Conservation (phyloP, 768 basidiomycete genomes). For the Russula vinacea region DNA sequence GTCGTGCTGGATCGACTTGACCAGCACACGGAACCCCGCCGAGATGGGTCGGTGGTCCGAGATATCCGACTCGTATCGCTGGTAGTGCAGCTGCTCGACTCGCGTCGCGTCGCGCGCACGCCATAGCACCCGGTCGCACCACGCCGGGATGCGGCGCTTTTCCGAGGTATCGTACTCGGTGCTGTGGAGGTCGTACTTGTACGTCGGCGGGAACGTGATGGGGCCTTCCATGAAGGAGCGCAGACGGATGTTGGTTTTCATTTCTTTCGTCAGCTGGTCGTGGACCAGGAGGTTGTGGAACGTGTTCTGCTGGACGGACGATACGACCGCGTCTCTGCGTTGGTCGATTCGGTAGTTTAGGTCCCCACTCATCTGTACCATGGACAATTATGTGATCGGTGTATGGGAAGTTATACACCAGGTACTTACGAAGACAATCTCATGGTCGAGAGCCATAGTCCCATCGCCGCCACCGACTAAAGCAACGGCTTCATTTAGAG, state of each 20-base stretch:
- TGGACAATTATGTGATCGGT: background rate
- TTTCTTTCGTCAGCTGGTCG: constrained; percentile 89
- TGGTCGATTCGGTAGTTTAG: constrained; percentile 98
- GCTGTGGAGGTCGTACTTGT: constrained; percentile 87
- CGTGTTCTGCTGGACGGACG: constrained; percentile 66
- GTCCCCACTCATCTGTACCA: constrained; percentile 75
- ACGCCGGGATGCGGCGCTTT: constrained; percentile 86
- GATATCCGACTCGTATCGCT: constrained; percentile 80
- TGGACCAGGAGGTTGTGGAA: constrained; percentile 59
- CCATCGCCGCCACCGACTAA: constrained; percentile 93
- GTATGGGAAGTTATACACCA: background rate
- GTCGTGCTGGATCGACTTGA: constrained; percentile 67
- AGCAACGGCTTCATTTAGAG: constrained; percentile 53
- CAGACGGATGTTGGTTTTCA: constrained; percentile 83
- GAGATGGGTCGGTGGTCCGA: constrained; percentile 91
- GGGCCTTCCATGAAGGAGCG: constrained; percentile 79
- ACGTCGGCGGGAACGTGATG: constrained; percentile 83
- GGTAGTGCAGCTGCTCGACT: constrained; percentile 67
- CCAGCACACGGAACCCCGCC: constrained; percentile 66
- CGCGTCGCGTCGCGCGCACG: constrained; percentile 53
- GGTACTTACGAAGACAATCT: constrained; percentile 77
- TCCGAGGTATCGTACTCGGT: constrained; percentile 83
- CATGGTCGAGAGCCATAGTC: constrained; percentile 90
- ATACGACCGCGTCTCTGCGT: constrained; percentile 76
- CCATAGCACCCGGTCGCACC: constrained; percentile 95